These are phyloP conservation scores for Blastobotrys apis DNA, from an alignment of 1,139 yeast genomes.

Conservation along the genomic window DNA sequence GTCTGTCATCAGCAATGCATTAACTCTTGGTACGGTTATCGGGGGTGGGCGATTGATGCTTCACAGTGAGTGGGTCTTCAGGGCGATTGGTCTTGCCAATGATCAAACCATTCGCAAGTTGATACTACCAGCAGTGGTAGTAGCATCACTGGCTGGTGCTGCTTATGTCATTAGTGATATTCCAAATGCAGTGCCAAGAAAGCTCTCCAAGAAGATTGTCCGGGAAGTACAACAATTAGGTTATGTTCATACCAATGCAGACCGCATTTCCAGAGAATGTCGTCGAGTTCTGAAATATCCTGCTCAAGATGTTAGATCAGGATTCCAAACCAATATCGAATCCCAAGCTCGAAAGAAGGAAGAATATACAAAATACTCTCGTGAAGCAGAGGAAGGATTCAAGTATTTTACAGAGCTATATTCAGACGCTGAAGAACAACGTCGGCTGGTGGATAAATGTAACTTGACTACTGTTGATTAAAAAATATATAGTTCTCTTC, in stretches of 20 bases:
- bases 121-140: conserved; percentile 46
- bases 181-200: conserved; percentile 84
- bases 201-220: conserved; percentile 68
- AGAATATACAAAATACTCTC: conserved; percentile 49
- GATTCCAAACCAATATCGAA: conserved; percentile 69
- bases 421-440: conserved; percentile 32
- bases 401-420: conserved; percentile 57
- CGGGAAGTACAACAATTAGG: conserved; percentile 60
- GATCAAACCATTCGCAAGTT: conserved; percentile 33
- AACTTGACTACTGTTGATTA: conserved; percentile 15
- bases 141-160: conserved; percentile 54
- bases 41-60: conserved; percentile 35
- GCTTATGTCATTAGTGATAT: conserved; percentile 73
- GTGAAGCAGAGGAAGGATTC: conserved; percentile 55
- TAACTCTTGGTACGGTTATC: conserved; percentile 39
- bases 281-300: conserved; percentile 79
- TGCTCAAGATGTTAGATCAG: conserved; percentile 72
- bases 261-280: conserved; percentile 75
- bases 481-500: neutral
- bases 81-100: conserved; percentile 23
- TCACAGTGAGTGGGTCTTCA: conserved; percentile 28
- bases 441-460: conserved; percentile 25
- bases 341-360: conserved; percentile 58
- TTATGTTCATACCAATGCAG: conserved; percentile 73
- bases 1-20: conserved; percentile 34